Conservation (phyloP, 257 asterid genomes). For the Fraxinus cuspidata region DNA sequence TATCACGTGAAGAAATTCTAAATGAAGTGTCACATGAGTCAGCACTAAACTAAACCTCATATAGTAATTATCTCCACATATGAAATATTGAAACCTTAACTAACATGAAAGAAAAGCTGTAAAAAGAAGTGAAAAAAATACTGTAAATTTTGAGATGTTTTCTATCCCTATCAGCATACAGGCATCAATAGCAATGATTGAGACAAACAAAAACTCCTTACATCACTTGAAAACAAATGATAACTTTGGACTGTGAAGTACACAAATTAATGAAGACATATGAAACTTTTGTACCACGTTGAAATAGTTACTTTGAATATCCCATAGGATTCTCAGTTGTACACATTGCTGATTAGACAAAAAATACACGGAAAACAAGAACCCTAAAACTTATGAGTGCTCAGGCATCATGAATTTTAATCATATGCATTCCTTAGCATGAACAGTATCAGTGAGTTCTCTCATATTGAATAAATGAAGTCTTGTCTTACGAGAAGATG, state of each 20-base stretch:
- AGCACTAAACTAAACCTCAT: slow-evolving; percentile 24
- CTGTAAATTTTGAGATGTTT: slow-evolving; percentile 12
- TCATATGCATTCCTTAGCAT: background rate
- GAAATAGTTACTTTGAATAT: slow-evolving; percentile 1
- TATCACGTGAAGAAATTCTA: slow-evolving; percentile 96
- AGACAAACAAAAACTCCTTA: slow-evolving; percentile 1
- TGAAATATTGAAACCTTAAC: background rate
- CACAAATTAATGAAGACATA: background rate
- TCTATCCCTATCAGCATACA: slow-evolving; percentile 8
- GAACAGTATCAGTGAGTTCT: background rate
- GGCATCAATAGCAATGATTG: background rate
- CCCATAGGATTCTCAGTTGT: background rate
- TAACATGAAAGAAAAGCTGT: slow-evolving; percentile 21
- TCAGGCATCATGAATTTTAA: background rate
- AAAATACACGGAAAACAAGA: background rate
- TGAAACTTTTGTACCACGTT: background rate
- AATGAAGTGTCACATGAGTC: slow-evolving; percentile 26
- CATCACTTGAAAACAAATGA: background rate
- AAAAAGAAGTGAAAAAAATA: slow-evolving; percentile 20
- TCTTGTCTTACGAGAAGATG: background rate
- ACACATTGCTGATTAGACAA: background rate
- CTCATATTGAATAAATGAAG: background rate
- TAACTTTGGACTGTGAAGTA: background rate
- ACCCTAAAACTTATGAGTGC: background rate
- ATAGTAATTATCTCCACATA: background rate